phyloP scores from a whole-genome alignment of 345 rosid genomes.

The Lumnitzera littorea region DNA sequence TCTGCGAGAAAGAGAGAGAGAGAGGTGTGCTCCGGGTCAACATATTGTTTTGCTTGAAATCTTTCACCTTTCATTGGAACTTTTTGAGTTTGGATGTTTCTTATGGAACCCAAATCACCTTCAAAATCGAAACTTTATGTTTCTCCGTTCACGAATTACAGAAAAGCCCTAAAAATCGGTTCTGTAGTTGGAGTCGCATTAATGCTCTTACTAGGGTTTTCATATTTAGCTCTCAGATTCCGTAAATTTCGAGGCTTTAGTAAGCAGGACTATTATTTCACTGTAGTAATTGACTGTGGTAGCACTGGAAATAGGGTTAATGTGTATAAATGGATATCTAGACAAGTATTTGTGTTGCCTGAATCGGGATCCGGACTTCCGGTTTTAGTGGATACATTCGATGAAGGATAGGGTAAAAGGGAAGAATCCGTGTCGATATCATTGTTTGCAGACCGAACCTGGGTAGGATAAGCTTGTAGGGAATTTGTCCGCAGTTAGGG shows the following conservation, averaged over 20 bases:
- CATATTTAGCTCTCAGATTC: constrained; percentile 16
- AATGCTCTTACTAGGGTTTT: constrained; percentile 16
- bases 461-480: constrained; percentile 50
- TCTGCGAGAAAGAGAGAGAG: background rate
- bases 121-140: constrained; percentile 28
- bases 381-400: constrained; percentile 31
- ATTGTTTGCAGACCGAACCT: constrained; percentile 57
- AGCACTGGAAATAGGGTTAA: constrained; percentile 59
- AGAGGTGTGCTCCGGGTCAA: background rate
- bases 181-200: constrained; percentile 5
- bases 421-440: constrained; percentile 38
- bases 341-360: constrained; percentile 7
- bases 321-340: constrained; percentile 37
- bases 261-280: constrained; percentile 16
- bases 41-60: no score
- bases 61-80: background rate
- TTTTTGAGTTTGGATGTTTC: background rate
- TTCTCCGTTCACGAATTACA: constrained; percentile 14
- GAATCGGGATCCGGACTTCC: constrained; percentile 17
- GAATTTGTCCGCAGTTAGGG: constrained; percentile 39
- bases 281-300: constrained; percentile 58
- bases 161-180: constrained; percentile 14
- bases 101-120: constrained; percentile 49
- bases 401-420: constrained; percentile 9
- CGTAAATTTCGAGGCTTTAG: constrained; percentile 4